Evolutionary conservation across 139 green algal genomes (phyloP), one percentile per base, ranked within the genome.

Genomic region (Closterium sp.): DNA sequence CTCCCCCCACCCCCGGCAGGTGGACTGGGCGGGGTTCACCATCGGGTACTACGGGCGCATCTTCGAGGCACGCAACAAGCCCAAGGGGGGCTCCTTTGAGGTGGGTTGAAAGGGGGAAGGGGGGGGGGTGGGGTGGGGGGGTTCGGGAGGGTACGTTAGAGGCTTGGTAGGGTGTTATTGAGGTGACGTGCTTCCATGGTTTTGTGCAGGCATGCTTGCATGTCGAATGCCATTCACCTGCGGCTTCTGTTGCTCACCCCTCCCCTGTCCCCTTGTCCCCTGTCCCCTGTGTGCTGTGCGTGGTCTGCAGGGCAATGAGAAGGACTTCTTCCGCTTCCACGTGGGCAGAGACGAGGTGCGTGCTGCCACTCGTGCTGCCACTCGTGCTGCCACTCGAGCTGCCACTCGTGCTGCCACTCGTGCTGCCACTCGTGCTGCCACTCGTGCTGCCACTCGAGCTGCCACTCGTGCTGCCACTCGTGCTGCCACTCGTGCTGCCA

Each of bases 1-100:
- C 21, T 88, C 19, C 84, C n/a, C 30, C 12, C 30, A 12, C n/a
- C n/a, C n/a, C n/a, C n/a, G 91, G 90, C 90, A 93, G 92, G 30
- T 99, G 0, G 97, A 99, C 93, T 99, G 98, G 98, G 96, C 96
- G 64, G 98, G 97, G 2, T 98, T 98, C 94, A 99, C 97, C 4
- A 97, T 99, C 12, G 97, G 96, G 6, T 98, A 98, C 90, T 97
- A 95, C 64, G 93, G 94, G 19, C 69, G 94, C 31, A 94, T 95
- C 31, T 94, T 96, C 36, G 94, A 96, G 86, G 95, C 95, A 6
- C 87, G 91, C 33, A 96, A 96, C 87, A 94, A 94, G 34, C 28
- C 89, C 25, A 96, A 96, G 66, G 95, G 94, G 2, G 94, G 95
- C 33, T 92, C 93, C 30, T 96, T 96, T 43, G 92, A 94, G 86